Evolutionary conservation across 2,329 filamentous ascomycete species (phyloP), one percentile per base, ranked within the genome.

Genomic region (Xylariaceae sp.): DNA sequence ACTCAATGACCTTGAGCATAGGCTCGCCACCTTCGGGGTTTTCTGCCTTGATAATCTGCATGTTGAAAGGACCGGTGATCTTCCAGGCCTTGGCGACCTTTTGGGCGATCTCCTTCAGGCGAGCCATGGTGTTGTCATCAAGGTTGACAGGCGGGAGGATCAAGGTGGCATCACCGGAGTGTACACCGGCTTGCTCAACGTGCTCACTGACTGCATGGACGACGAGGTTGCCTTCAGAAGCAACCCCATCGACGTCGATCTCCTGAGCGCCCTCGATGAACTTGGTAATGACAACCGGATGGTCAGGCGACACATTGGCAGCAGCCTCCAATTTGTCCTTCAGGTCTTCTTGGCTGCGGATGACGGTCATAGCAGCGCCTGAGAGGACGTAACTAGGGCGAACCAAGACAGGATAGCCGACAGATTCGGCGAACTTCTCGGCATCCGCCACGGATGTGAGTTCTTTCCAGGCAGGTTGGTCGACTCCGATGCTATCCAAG

Each of bases 1-100:
- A 97, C 75, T 97, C 93, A 58, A 97, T 97, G 66, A 97, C 93
- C 80, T 97, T 97, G 60, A 97, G 83, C 28, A 82, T 79, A 33
- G 89, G 83, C 66, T 87, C 82, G 50, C 86, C 87, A 52, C 88
- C 88, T 53, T 89, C 85, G 31, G 87, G 83, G 65, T 88, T 78
- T 12, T 89, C 80, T 34, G 89, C 90, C 78, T 96, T 96, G 82
- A 99, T 97, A 74, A 99, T 96, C 71, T 99, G 94, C 93, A 99
- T 97, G 82, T 99, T 99, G 84, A 97, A 99, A 53, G 94, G 94
- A 50, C 94, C 94, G 17, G 91, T 97, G 71, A 97, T 97, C 67
- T 82, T 91, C 90, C 93, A 97, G 44, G 94, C 94, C 75, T 94
- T 89, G 60, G 94, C 94, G 47, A 99, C 92, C 82, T 96, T 97